phyloP scores from a whole-genome alignment of 2,329 filamentous ascomycete genomes.

The Bipolaris zeicola region DNA sequence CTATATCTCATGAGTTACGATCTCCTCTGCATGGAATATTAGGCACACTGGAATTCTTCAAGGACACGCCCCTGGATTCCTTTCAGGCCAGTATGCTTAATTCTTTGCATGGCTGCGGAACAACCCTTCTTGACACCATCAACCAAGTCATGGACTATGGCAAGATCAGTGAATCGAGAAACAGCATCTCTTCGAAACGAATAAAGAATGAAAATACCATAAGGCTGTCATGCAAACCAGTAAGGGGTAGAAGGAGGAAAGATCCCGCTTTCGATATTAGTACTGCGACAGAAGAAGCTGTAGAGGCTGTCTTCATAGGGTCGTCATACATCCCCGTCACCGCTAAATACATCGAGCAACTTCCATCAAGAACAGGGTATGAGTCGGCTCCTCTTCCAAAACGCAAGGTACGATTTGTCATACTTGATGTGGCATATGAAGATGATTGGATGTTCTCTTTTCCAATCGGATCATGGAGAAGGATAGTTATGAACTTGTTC shows the following conservation, averaged over 20 bases:
- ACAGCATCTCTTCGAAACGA: constrained; percentile 48
- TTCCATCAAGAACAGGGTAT: constrained; percentile 7
- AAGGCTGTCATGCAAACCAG: constrained; percentile 37
- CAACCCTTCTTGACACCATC: constrained; percentile 56
- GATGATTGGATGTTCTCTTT: constrained; percentile 51
- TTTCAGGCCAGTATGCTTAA: constrained; percentile 55
- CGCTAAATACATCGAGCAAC: constrained; percentile 12
- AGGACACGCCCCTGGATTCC: constrained; percentile 51
- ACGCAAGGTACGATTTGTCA: constrained; percentile 32
- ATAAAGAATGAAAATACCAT: constrained; percentile 38
- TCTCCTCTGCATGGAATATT: constrained; percentile 48
- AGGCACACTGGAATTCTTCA: constrained; percentile 58
- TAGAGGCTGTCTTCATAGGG: constrained; percentile 35
- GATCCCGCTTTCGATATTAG: constrained; percentile 29
- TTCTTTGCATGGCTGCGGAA: constrained; percentile 50
- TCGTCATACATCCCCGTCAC: constrained; percentile 41
- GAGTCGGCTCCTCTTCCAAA: not conserved
- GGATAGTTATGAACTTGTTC: constrained; percentile 47
- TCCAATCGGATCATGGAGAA: constrained; percentile 46
- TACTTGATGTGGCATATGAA: constrained; percentile 33
- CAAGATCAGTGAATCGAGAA: constrained; percentile 30
- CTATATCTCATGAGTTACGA: constrained; percentile 60
- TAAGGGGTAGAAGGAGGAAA: constrained; percentile 28
- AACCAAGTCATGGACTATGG: constrained; percentile 43
- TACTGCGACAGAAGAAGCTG: constrained; percentile 30